Evolutionary conservation across 1,139 yeast species (phyloP).

Genomic region (Ogataea hybrid): DNA sequence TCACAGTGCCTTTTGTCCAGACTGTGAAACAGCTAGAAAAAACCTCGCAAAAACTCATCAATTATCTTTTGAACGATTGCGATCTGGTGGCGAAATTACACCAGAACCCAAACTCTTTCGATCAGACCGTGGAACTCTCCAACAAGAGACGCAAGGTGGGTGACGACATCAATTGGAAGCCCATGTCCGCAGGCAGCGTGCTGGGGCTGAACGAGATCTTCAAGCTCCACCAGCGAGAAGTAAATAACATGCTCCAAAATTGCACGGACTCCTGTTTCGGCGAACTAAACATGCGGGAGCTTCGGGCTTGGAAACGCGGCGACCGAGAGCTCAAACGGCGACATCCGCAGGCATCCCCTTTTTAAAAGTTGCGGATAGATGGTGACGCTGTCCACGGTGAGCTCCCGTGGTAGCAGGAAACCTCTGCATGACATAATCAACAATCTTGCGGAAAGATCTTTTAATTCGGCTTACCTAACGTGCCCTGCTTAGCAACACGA

Average conservation of each 20-base stretch:
- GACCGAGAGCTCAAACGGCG: slow-evolving; percentile 13
- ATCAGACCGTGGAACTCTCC: slow-evolving; percentile 5
- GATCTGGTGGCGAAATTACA: slow-evolving; percentile 9
- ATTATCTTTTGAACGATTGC: slow-evolving; percentile 12
- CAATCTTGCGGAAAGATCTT: not conserved
- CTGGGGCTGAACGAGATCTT: slow-evolving; percentile 22
- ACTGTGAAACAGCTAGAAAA: slow-evolving; percentile 10
- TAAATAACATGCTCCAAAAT: slow-evolving; percentile 14
- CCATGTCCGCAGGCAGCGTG: slow-evolving; percentile 21
- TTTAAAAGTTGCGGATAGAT: not conserved
- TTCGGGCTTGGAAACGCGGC: slow-evolving; percentile 25
- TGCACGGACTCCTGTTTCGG: slow-evolving; percentile 22
- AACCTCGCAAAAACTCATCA: slow-evolving; percentile 13
- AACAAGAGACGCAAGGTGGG: slow-evolving; percentile 23
- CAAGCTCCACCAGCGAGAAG: slow-evolving; percentile 19
- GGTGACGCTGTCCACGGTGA: no score
- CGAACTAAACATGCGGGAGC: slow-evolving; percentile 23
- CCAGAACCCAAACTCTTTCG: not conserved
- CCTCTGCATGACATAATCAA: not conserved
- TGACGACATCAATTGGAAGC: slow-evolving; percentile 26
- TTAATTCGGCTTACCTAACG: not conserved
- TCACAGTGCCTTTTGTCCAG: slow-evolving; percentile 11
- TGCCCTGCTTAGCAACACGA: not conserved
- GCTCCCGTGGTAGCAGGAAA: not conserved
- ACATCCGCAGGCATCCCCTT: slow-evolving; percentile 3